A percentile compares a stretch with the other conserved stretches of the same genome.
Evolutionary conservation across 495 filamentous ascomycete species (phyloP).

Genomic region (Aspergillus haitiensis): DNA sequence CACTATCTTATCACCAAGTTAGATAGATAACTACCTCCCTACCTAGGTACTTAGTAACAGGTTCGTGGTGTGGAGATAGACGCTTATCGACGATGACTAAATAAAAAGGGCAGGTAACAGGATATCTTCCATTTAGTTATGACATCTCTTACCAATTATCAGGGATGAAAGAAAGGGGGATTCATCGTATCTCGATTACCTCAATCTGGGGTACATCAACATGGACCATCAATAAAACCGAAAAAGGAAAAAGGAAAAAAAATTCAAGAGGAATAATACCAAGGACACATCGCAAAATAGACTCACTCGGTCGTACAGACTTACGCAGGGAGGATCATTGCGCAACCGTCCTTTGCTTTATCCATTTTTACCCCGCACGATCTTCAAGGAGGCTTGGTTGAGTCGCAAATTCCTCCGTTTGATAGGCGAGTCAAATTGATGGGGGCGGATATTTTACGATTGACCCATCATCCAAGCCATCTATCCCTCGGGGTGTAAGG

Average conservation of each 20-base stretch:
- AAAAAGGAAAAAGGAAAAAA: neutral
- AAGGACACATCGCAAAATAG: neutral
- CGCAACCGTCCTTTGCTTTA: neutral
- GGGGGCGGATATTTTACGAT: neutral
- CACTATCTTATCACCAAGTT: no score
- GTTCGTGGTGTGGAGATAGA: no score
- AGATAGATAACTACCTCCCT: no score
- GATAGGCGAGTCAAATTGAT: slow-evolving; percentile 2
- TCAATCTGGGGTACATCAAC: no score
- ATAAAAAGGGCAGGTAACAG: no score
- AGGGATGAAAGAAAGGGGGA: no score
- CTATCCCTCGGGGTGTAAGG: neutral
- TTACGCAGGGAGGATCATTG: neutral
- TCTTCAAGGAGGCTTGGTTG: slow-evolving; percentile 20
- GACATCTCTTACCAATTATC: no score
- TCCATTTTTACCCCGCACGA: slow-evolving; percentile 23
- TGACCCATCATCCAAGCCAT: slow-evolving; percentile 3
- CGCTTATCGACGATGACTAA: no score
- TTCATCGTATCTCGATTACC: no score
- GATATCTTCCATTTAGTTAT: no score
- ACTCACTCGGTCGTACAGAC: neutral
- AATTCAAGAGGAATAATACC: neutral
- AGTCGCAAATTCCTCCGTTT: slow-evolving; percentile 8
- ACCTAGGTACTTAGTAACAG: no score
- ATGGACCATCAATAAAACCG: neutral